These are phyloP conservation scores for Papiliotrema nemorosa DNA, from an alignment of 1,284 basidiomycete genomes.

Conservation along the genomic window DNA sequence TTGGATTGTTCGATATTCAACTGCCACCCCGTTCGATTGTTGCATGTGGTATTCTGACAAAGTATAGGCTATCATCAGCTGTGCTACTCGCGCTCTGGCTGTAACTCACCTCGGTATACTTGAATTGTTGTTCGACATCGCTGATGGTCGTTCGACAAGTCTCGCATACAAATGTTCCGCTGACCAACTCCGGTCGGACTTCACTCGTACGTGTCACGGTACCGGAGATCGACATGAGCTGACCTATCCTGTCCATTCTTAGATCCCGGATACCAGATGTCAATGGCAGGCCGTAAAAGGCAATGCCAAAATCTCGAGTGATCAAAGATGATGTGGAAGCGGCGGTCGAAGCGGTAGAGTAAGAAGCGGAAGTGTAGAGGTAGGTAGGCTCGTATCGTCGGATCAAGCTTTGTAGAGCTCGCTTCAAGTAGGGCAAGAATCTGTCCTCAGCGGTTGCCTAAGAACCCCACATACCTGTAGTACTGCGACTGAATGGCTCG, in stretches of 20 bases:
- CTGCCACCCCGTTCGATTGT: slow-evolving; percentile 86
- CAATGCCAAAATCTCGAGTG: slow-evolving; percentile 89
- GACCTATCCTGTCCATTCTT: slow-evolving; percentile 87
- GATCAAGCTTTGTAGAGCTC: slow-evolving; percentile 85
- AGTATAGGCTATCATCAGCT: slow-evolving; percentile 66
- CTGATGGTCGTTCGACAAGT: slow-evolving; percentile 81
- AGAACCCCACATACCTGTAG: slow-evolving; percentile 60
- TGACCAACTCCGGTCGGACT: slow-evolving; percentile 91
- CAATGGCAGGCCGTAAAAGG: slow-evolving; percentile 93
- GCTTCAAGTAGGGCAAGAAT: slow-evolving; percentile 88
- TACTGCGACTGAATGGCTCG: slow-evolving; percentile 91
- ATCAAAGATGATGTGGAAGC: slow-evolving; percentile 69
- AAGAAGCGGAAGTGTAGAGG: slow-evolving; percentile 73
- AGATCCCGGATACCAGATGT: slow-evolving; percentile 94
- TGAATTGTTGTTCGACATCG: slow-evolving; percentile 99
- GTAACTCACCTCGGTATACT: slow-evolving; percentile 83
- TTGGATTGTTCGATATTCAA: slow-evolving; percentile 94
- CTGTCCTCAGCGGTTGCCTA: slow-evolving; percentile 24
- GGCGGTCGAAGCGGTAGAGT: slow-evolving; percentile 42
- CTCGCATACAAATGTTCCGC: slow-evolving; percentile 89
- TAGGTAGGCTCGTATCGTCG: slow-evolving; percentile 86
- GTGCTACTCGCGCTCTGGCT: background rate
- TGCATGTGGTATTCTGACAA: slow-evolving; percentile 89
- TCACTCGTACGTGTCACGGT: slow-evolving; percentile 98
- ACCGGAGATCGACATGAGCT: slow-evolving; percentile 87